Percentiles rank a stretch among this genome's conserved stretches.
These are phyloP conservation scores for Fusarium solani-melongenae DNA, from an alignment of 2,329 filamentous ascomycete genomes.

Conservation along the genomic window DNA sequence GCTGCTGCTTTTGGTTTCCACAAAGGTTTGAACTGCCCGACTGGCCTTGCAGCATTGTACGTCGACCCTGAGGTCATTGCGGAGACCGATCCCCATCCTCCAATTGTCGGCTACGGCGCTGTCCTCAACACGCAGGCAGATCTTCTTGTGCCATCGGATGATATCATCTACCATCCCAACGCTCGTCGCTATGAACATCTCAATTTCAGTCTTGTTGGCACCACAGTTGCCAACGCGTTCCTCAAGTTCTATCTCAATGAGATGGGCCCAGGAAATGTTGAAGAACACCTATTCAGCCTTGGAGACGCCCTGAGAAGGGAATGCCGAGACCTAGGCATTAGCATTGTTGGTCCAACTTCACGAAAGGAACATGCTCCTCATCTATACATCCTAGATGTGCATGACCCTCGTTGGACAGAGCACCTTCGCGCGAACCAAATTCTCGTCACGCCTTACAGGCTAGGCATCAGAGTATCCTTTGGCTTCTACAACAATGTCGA, in stretches of 20 bases:
- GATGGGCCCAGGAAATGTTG: not conserved
- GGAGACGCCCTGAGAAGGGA: not conserved
- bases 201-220: not conserved
- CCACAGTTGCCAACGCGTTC: not conserved
- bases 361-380: not conserved
- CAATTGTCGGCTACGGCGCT: not conserved
- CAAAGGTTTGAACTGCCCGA: not conserved
- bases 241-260: not conserved
- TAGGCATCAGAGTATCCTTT: not conserved
- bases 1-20: not conserved
- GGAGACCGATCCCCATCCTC: not conserved
- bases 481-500: not conserved
- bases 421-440: not conserved
- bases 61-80: not conserved
- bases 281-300: not conserved
- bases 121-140: not conserved
- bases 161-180: not conserved
- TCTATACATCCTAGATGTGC: not conserved
- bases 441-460: not conserved
- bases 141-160: not conserved
- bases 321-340: not conserved
- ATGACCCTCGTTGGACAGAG: not conserved
- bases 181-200: not conserved
- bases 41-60: not conserved
- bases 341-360: not conserved